Base-by-base conservation (phyloP, 2,329 filamentous ascomycete species). In the Penicillium palitans region DNA sequence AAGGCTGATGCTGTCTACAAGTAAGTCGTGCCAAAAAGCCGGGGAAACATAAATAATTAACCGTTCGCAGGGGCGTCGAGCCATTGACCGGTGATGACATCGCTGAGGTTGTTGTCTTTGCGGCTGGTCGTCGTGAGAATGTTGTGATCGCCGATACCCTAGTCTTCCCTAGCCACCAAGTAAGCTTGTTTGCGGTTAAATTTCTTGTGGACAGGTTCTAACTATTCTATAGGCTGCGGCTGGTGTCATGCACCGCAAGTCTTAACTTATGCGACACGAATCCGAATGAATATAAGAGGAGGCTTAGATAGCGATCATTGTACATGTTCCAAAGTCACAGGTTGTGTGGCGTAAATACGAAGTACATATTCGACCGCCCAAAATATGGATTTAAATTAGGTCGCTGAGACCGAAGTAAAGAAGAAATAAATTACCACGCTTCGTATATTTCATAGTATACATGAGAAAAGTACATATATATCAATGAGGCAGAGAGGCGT, bases 1-100 rank as follows among this genome's bases (percentile, higher is more conserved):
- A 96, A 96, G 81, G 93, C 93, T 5, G 90, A 95, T 79, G 90
- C 90, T 51, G 91, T 96, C 53, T 96, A 96, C 75, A 87, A 87
- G 87, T 89, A 78, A 76, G 86, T 79, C 31, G 33, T 21, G 6
- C n/a, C 8, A 24, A 17, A 13, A 19, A 25, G 3, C 17, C 24
- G 24, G 17, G 27, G 29, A 24, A n/a, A n/a, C 6, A 7, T n/a
- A 24, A 6, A 13, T 19, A 12, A 39, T 48, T 60, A 17, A 65
- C 46, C 27, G 27, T n/a, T 33, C n/a, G 2, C 62, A 90, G 87
- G 58, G 89, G 88, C 52, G 88, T 85, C 66, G 90, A 96, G 65
- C 92, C 93, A 41, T 80, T 97, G 66, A 96, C 91, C 0, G 90
- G 90, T 0, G 90, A 95, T 50, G 93, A 97, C 70, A 92, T 97